Conservation (phyloP, 108 stramenopile species). For the Nannochloropsis gaditana region DNA sequence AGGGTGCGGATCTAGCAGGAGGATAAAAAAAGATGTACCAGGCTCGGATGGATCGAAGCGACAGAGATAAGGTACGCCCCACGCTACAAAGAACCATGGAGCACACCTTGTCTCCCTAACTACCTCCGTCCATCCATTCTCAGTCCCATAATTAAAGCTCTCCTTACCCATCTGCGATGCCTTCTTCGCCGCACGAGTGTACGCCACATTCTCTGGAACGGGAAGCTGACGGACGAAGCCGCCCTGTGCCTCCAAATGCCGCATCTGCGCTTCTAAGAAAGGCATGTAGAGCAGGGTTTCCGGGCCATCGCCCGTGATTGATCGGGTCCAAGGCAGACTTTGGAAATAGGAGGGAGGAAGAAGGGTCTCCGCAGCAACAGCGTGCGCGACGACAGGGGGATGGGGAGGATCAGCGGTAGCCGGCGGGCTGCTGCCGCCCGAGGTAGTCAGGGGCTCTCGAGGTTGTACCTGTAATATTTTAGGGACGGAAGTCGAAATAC, state of each 20-base stretch:
- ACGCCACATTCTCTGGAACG: slow-evolving; percentile 32
- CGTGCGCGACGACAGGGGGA: slow-evolving; percentile 1
- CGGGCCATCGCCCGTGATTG: not conserved
- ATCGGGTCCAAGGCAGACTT: slow-evolving; percentile 8
- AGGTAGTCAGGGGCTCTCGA: not conserved
- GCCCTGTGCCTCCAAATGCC: slow-evolving; percentile 30
- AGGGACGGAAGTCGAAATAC: too few relatives aligned
- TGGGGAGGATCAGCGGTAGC: not conserved
- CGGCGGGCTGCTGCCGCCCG: not conserved
- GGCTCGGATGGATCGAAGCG: not conserved
- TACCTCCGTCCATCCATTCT: not conserved
- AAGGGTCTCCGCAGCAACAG: not conserved
- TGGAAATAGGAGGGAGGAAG: not conserved
- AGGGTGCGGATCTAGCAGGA: not conserved
- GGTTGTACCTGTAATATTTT: not conserved
- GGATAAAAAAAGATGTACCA: not conserved
- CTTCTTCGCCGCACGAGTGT: slow-evolving; percentile 28
- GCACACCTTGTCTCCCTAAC: not conserved
- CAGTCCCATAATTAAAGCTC: not conserved
- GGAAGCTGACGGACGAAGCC: slow-evolving; percentile 37
- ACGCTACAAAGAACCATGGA: not conserved
- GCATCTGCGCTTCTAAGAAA: slow-evolving; percentile 43
- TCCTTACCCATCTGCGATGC: slow-evolving; percentile 29
- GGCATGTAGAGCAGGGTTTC: slow-evolving; percentile 39
- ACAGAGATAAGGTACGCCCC: not conserved